Conservation (phyloP, 257 asterid species). For the Rauvolfia tetraphylla region DNA sequence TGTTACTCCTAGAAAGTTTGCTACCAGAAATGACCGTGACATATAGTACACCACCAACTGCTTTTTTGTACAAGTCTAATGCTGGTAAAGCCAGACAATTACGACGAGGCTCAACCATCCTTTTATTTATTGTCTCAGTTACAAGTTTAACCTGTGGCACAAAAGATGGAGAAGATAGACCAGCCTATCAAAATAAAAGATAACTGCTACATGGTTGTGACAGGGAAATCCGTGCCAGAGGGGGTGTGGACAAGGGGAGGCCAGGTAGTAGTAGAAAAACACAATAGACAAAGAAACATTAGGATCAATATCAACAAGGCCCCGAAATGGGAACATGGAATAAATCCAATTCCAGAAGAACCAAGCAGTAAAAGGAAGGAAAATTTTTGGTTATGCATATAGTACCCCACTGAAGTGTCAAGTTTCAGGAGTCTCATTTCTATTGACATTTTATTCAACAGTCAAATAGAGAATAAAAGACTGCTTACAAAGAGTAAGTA, state of each 20-base stretch:
- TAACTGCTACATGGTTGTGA: neutral
- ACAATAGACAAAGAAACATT: neutral
- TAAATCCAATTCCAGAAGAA: neutral
- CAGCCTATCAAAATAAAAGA: neutral
- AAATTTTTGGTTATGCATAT: neutral
- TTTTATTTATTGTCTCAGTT: slow-evolving; percentile 68
- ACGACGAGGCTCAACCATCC: slow-evolving; percentile 95
- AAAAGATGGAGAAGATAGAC: slow-evolving; percentile 7
- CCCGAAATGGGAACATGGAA: neutral
- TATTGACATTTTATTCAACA: neutral
- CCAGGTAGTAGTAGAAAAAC: neutral
- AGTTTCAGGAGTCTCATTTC: neutral
- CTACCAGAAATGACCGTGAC: slow-evolving; percentile 67
- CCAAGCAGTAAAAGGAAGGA: neutral
- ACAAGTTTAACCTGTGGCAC: slow-evolving; percentile 67
- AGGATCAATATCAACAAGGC: neutral
- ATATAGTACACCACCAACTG: slow-evolving; percentile 68
- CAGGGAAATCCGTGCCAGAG: neutral
- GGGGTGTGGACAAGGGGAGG: too few species aligned
- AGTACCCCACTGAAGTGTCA: neutral
- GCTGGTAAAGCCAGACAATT: slow-evolving; percentile 85
- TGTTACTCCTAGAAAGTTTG: slow-evolving; percentile 49
- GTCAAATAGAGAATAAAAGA: neutral
- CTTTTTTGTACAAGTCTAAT: slow-evolving; percentile 62
- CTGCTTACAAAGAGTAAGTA: neutral